Base-by-base conservation (phyloP, 768 basidiomycete species). In the Termitomyces sp. region DNA sequence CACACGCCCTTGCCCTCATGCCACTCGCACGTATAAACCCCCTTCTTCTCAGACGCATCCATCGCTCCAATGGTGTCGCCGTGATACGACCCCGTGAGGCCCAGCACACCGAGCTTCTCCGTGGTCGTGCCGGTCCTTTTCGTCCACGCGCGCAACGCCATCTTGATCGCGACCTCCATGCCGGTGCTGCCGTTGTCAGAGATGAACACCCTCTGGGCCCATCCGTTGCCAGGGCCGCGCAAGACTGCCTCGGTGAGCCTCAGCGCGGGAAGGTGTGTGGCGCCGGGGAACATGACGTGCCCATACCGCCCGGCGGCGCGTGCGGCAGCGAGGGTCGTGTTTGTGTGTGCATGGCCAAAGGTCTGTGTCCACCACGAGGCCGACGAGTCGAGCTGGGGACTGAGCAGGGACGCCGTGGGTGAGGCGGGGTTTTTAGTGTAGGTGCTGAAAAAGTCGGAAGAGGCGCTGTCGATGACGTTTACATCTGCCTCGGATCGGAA, bases 331-430 rank as follows among this genome's bases (percentile, higher is more conserved):
- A 95, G 77, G 0, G 91, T 86, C 14, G 97, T 78, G 0, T 83
- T 73, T 0, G 90, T 82, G 63, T 88, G 74, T 0, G 84, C 87
- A 65, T 98, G 96, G 0, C 95, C 96, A 42, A 97, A 72, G 0
- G 88, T 82, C 71, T 98, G 96, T 0, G 94, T 98, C 94, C 96
- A 98, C 96, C 96, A 98, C 12, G 94, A 96, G 0, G 95, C 96
- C 0, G 95, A 97, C 4, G 91, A 88, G 66, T 98, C 95, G 62
- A 94, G 83, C 62, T 91, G 84, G 6, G 80, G 63, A 80, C 73
- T 54, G 75, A 77, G 55, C 71, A 84, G 52, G 12, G 62, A 58
- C 1, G 54, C 35, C 2, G 58, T 44, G 26, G 45, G 36, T 5
- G 68, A 56, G 1, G 67, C 32, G 9, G 72, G 58, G 1, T n/a